These are phyloP conservation scores for Salix dunnii DNA, from an alignment of 345 rosid species.

Conservation along the genomic window DNA sequence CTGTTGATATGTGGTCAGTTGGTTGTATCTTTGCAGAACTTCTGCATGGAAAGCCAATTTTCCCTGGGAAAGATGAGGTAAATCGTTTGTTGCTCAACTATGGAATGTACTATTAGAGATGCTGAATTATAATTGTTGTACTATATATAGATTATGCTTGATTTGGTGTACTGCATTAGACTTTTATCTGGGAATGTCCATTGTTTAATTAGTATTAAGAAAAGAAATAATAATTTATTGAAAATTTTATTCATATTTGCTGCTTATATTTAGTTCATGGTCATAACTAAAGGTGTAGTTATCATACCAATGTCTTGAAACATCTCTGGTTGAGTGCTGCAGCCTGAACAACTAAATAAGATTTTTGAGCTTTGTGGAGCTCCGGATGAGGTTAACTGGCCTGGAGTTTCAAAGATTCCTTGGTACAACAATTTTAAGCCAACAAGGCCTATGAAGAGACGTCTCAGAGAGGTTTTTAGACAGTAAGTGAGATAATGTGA, in stretches of 20 bases:
- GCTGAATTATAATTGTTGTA: too few relatives aligned
- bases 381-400: conserved; percentile 72
- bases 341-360: conserved; percentile 71
- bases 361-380: conserved; percentile 77
- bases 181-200: too few relatives aligned
- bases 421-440: conserved; percentile 78
- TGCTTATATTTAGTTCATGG: background rate
- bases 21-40: conserved; percentile 97
- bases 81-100: background rate
- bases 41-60: conserved; percentile 79
- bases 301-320: background rate
- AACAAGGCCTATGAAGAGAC: conserved; percentile 67
- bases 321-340: background rate
- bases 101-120: too few relatives aligned
- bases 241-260: too few relatives aligned
- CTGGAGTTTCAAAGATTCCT: conserved; percentile 69
- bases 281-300: background rate
- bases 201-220: too few relatives aligned
- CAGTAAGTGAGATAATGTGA: conserved; percentile 47
- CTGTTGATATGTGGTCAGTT: conserved; percentile 97
- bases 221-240: too few relatives aligned
- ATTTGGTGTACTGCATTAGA: too few relatives aligned
- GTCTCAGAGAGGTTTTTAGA: conserved; percentile 69
- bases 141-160: too few relatives aligned
- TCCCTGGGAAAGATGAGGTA: conserved; percentile 94